Base-by-base conservation (phyloP, 2,329 filamentous ascomycete species). In the Xylaria sp. region DNA sequence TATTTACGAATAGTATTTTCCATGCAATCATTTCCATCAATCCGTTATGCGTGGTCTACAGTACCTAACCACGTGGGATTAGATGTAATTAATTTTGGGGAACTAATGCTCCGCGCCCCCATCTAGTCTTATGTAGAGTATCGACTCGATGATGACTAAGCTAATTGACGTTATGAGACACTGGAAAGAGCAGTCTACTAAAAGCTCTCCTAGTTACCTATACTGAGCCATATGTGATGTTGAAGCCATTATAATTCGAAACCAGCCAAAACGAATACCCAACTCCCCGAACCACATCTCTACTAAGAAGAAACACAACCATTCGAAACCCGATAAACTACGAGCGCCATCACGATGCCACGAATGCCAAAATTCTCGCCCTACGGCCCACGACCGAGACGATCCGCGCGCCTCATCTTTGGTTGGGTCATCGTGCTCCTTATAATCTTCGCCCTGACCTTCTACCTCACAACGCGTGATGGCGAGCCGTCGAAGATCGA, bases 361-460 rank as follows among this genome's bases (percentile, higher is more conserved):
- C 61, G 67, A 61, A 72, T 75, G 71, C 72, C 73, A 3, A 74
- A 71, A 53, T 73, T 71, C 61, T 77, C 76, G 33, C 77, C 77
- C 7, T 79, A 78, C 66, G 77, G 73, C 48, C 75, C 77, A 40
- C 72, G 76, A 59, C 75, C 69, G 38, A 69, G 72, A 60, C 72
- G 77, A 26, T 75, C 77, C 10, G 67, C 71, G 40, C 77, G 67
- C 53, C 65, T 78, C 13, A 56, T 77, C n/a, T 7, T 75, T 17
- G 49, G 71, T 38, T 79, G 77, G 77, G 72, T 77, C 57, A 65
- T 64, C n/a, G 62, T 75, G 4, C 67, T 79, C 28, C 53, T 73
- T 40, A 23, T 77, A 7, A 67, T 77, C 20, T 61, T 77, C 6
- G 38, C 70, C 38, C 33, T 75, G 38, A 77, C 74, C 9, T 74